A percentile compares a stretch with the other conserved stretches of the same genome.
These are phyloP conservation scores for Zanthoxylum bungeanum DNA, from an alignment of 345 rosid genomes.

Conservation along the genomic window DNA sequence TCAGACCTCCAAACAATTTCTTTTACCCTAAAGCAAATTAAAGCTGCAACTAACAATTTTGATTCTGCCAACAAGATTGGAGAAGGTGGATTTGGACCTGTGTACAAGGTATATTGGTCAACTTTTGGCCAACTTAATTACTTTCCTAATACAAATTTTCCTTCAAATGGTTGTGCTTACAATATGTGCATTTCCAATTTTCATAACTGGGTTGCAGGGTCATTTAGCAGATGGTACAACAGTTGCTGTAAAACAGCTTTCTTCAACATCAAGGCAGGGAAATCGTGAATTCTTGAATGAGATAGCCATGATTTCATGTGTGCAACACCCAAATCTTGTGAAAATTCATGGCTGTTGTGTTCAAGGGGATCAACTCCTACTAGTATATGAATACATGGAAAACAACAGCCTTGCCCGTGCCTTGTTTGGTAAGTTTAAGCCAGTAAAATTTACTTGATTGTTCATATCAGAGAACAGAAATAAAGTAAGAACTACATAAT, in stretches of 20 bases:
- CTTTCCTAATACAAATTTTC: background rate
- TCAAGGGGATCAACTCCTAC: slow-evolving; percentile 33
- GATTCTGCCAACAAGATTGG: slow-evolving; percentile 32
- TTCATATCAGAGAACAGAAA: background rate
- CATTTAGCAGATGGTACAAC: slow-evolving; percentile 29
- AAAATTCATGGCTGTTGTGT: slow-evolving; percentile 39
- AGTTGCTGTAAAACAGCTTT: slow-evolving; percentile 39
- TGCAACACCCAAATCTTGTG: slow-evolving; percentile 46
- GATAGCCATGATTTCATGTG: slow-evolving; percentile 36
- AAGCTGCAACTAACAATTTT: slow-evolving; percentile 35
- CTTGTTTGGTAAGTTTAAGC: slow-evolving; percentile 29
- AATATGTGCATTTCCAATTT: background rate
- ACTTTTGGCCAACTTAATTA: background rate
- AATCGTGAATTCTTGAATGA: slow-evolving; percentile 45
- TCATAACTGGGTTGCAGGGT: slow-evolving; percentile 27
- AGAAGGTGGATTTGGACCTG: slow-evolving; percentile 46
- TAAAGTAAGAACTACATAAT: background rate
- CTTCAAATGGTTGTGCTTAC: background rate
- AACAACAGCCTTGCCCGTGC: slow-evolving; percentile 36
- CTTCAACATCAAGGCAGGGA: slow-evolving; percentile 40
- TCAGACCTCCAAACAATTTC: slow-evolving; percentile 40
- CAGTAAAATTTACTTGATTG: background rate
- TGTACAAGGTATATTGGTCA: slow-evolving; percentile 27
- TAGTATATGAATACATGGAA: slow-evolving; percentile 45
- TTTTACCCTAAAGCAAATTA: slow-evolving; percentile 33